A percentile compares a stretch with the other conserved stretches of the same genome.
These are phyloP conservation scores for Pseudogymnoascus sp. DNA, from an alignment of 2,329 filamentous ascomycete genomes.

Conservation along the genomic window DNA sequence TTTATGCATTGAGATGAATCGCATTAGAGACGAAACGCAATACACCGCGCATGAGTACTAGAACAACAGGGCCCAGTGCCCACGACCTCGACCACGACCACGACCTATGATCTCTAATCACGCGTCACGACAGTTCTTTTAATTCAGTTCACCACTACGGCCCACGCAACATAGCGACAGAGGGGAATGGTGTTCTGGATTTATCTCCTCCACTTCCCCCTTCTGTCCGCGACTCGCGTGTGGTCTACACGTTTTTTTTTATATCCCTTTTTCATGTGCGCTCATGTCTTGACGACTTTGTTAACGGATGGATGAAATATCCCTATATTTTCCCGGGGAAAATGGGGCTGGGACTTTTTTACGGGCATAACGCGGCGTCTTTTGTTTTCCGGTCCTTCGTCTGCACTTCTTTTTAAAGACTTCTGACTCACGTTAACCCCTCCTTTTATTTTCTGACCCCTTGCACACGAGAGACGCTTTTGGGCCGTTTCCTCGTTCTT, in stretches of 20 bases:
- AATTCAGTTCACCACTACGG: not conserved
- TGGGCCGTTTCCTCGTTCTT: not conserved
- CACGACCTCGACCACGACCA: conserved; percentile 3
- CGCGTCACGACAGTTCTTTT: conserved; percentile 1
- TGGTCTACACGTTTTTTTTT: not conserved
- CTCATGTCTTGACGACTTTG: not conserved
- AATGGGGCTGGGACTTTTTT: not conserved
- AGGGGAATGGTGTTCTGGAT: not conserved
- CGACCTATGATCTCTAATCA: conserved; percentile 5
- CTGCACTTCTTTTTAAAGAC: conserved; percentile 5
- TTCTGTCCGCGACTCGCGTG: not conserved
- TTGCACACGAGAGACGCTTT: conserved; percentile 4
- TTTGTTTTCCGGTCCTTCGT: not conserved
- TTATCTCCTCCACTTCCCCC: not conserved
- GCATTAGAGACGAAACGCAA: conserved; percentile 2
- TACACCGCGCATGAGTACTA: conserved; percentile 4
- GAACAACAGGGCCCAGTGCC: not conserved
- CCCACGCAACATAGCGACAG: not conserved
- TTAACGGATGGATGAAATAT: not conserved
- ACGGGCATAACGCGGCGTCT: not conserved
- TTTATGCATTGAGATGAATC: not conserved
- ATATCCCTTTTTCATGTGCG: conserved; percentile 2
- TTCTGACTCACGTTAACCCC: conserved; percentile 2
- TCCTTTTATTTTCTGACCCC: not conserved
- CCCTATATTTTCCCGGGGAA: not conserved